phyloP scores from a whole-genome alignment of 148 eudicot genomes.

The Tetragonia tetragonoides region DNA sequence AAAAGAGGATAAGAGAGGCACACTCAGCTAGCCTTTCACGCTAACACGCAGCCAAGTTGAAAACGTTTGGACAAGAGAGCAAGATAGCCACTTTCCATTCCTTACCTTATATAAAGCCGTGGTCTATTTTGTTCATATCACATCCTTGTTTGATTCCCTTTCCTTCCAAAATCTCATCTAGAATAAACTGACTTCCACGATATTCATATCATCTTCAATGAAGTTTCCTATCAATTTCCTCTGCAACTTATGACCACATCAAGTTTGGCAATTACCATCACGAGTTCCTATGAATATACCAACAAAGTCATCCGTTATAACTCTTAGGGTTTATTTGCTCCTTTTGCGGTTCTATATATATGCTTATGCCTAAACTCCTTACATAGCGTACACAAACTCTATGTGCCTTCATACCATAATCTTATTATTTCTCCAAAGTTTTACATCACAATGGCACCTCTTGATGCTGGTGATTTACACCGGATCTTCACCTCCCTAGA shows the following conservation, averaged over 20 bases:
- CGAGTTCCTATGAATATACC: neutral
- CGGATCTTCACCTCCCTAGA: slow-evolving; percentile 52
- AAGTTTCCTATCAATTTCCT: slow-evolving; percentile 17
- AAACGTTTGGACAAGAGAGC: no score
- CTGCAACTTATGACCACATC: neutral
- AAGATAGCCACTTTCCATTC: no score
- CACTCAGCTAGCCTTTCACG: no score
- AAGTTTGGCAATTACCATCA: neutral
- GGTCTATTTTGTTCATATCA: no score
- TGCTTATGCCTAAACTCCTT: neutral
- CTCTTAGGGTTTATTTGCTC: no score
- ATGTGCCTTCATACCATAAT: neutral
- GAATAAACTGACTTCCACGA: neutral
- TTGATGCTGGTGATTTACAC: slow-evolving; percentile 34
- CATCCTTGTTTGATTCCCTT: no score
- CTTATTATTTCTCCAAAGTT: no score
- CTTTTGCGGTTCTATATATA: no score
- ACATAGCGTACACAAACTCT: neutral
- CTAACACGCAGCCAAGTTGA: no score
- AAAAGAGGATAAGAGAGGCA: no score
- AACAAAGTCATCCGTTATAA: no score
- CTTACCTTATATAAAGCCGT: no score
- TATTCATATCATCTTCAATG: slow-evolving; percentile 1
- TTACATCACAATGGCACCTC: slow-evolving; percentile 28
- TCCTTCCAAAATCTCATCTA: neutral